Percentiles rank a stretch among this genome's conserved stretches.
Evolutionary conservation across 768 basidiomycete species (phyloP).

Genomic region (Lactarius hatsudake): DNA sequence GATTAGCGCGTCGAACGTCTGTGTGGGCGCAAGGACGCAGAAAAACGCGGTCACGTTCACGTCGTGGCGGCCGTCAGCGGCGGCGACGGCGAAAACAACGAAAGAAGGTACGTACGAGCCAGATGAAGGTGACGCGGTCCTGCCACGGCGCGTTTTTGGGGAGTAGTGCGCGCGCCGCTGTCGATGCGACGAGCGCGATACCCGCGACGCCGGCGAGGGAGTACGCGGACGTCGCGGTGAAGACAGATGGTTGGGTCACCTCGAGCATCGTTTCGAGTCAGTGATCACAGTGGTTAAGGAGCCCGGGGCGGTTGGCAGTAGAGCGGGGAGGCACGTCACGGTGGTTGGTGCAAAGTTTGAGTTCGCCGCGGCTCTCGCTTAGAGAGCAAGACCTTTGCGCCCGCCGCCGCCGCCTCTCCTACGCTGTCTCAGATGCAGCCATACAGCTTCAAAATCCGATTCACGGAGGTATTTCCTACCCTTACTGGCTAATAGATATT

Average conservation of each 20-base stretch:
- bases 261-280: conserved; percentile 7
- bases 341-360: not conserved
- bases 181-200: conserved; percentile 50
- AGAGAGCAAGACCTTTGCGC: not conserved
- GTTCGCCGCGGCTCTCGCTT: not conserved
- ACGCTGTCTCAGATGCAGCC: too few species aligned
- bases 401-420: not conserved
- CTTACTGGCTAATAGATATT: too few species aligned
- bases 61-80: too few species aligned
- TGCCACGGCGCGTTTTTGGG: conserved; percentile 62
- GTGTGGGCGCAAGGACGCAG: not conserved
- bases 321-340: not conserved
- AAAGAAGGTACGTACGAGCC: conserved; percentile 53
- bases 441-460: too few species aligned
- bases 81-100: not conserved
- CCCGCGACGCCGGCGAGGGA: conserved; percentile 59
- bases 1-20: conserved; percentile 80
- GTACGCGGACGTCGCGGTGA: conserved; percentile 60
- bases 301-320: not conserved
- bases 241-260: conserved; percentile 33
- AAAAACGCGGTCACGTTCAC: too few species aligned
- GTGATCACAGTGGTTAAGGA: not conserved
- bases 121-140: conserved; percentile 71
- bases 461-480: too few species aligned
- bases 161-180: conserved; percentile 53